Conservation (phyloP, 2,329 filamentous ascomycete species). For the Xylaria hypoxylon region DNA sequence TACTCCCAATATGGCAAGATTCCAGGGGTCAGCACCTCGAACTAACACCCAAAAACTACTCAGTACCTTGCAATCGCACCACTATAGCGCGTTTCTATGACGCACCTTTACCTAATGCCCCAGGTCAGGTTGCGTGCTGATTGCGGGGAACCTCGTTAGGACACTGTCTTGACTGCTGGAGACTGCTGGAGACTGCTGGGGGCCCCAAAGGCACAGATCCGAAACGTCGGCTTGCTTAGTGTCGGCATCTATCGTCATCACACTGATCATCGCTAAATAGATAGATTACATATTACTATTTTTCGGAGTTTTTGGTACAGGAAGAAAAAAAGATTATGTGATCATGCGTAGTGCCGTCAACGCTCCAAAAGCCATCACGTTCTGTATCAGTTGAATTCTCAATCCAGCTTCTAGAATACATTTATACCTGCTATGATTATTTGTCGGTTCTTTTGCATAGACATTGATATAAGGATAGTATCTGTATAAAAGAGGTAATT, state of each 20-base stretch:
- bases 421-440: background rate
- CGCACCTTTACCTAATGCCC: too few relatives aligned
- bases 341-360: background rate
- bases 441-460: background rate
- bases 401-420: background rate
- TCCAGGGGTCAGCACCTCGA: conserved; percentile 26
- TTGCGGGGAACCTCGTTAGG: conserved; percentile 39
- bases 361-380: background rate
- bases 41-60: background rate
- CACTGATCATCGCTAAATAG: background rate
- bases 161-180: background rate
- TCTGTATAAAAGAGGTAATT: background rate
- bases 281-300: conserved; percentile 1
- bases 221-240: background rate
- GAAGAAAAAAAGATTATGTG: conserved; percentile 4
- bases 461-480: background rate
- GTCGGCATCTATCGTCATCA: background rate
- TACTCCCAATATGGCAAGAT: conserved; percentile 22
- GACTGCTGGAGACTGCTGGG: background rate
- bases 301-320: background rate
- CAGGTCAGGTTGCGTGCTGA: conserved; percentile 15
- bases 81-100: conserved; percentile 7
- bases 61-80: conserved; percentile 12
- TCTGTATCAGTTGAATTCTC: conserved; percentile 1
- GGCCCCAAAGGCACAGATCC: too few relatives aligned